Evolutionary conservation across 352 stramenopile species (phyloP).

Genomic region (Phytophthora sansomeana): DNA sequence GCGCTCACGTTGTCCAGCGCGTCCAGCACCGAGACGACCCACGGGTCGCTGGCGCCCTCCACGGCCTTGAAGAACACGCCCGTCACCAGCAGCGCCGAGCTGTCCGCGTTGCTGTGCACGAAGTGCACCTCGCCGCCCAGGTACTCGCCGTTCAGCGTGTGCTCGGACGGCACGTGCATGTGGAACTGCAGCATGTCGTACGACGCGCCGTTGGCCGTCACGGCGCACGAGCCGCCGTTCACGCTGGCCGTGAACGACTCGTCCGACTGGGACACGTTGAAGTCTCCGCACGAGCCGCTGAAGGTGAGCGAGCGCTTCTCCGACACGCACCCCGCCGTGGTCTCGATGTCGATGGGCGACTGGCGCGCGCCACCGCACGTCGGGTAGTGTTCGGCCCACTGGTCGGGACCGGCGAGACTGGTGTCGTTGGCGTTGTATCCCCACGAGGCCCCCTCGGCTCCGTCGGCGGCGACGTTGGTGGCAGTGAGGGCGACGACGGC

Average conservation of each 20-base stretch:
- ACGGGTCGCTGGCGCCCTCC: slow-evolving; percentile 23
- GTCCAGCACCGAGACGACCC: slow-evolving; percentile 30
- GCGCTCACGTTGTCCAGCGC: slow-evolving; percentile 25
- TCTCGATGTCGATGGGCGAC: slow-evolving; percentile 42
- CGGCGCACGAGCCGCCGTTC: slow-evolving; percentile 13
- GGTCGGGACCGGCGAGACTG: slow-evolving; percentile 12
- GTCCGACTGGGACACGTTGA: slow-evolving; percentile 24
- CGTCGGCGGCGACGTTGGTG: slow-evolving; percentile 12
- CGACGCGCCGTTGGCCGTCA: background rate
- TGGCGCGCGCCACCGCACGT: slow-evolving; percentile 28
- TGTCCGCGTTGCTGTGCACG: slow-evolving; percentile 39
- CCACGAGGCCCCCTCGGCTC: slow-evolving; percentile 15
- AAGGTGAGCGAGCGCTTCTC: slow-evolving; percentile 23
- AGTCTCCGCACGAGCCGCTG: slow-evolving; percentile 23
- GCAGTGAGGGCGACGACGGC: slow-evolving; percentile 8
- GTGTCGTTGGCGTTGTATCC: slow-evolving; percentile 24
- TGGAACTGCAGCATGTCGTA: slow-evolving; percentile 44
- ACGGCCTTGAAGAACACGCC: slow-evolving; percentile 28
- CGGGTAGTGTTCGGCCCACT: slow-evolving; percentile 27
- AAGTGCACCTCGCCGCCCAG: slow-evolving; percentile 48
- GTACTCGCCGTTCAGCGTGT: slow-evolving; percentile 41
- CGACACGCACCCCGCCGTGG: background rate
- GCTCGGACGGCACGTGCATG: slow-evolving; percentile 45
- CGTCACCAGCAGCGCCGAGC: slow-evolving; percentile 37
- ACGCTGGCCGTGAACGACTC: slow-evolving; percentile 28